Evolutionary conservation across 2,329 filamentous ascomycete genomes (phyloP), one percentile per base, ranked within the genome.

Genomic region (Simplicillium aogashimaense): DNA sequence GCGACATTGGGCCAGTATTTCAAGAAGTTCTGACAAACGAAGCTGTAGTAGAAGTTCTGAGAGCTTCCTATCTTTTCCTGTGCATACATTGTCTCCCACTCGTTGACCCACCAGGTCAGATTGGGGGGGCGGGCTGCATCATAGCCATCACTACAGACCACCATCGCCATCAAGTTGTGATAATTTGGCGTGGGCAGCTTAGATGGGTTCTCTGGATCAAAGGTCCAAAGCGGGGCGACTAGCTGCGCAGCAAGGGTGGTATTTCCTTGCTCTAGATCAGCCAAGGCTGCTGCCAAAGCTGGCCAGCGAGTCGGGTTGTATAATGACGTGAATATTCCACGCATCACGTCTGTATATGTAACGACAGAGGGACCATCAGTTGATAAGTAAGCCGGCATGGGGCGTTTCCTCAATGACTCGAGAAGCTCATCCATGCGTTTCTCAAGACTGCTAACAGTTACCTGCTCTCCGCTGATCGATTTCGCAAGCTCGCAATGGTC

Each of bases 71-170:
- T 61, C 66, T 67, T 72, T 2, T 62, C 60, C 29, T 53, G 47
- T 1, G 48, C 36, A 4, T 66, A 69, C 67, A 72, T 70, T 45
- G 70, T 66, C 2, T 51, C 48, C 69, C 68, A 72, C 0, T 70
- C 56, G 0, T 53, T 53, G 9, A 55, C 55, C 65, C 67, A 72
- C 66, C 65, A 71, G 14, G 46, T 51, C 3, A 70, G 47, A 4
- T 57, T 56, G 3, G 50, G 44, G 1, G 65, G 64, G 10, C 54
- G 47, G 1, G 58, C 56, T 1, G 64, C 65, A 44, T 72, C 68
- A 39, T 66, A 70, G 1, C 60, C 44, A 45, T 72, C 69, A 17
- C 59, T 55, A 45, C 69, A 72, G 30, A 71, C 61, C 32, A 72
- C 69, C 2, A 70, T 39, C 7, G 38, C 35, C 0, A 40, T 43